These are phyloP conservation scores for Meyerozyma smithsonii DNA, from an alignment of 1,139 yeast genomes.

Conservation along the genomic window DNA sequence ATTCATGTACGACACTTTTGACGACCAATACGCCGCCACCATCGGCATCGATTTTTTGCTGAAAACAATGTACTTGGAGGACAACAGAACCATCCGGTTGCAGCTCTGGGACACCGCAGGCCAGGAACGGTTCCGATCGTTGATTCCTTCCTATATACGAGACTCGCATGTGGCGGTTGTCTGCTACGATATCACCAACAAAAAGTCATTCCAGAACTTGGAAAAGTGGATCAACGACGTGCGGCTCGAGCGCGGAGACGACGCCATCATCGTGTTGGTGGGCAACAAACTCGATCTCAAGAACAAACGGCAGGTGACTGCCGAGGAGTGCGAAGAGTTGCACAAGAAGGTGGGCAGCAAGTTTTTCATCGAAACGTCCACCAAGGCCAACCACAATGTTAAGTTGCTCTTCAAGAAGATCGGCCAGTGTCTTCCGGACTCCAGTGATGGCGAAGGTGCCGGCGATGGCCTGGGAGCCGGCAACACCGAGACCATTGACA, in stretches of 20 bases:
- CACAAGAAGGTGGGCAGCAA: slow-evolving; percentile 54
- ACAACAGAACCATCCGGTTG: slow-evolving; percentile 47
- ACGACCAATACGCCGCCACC: slow-evolving; percentile 92
- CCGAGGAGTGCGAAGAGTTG: slow-evolving; percentile 73
- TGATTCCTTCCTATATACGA: slow-evolving; percentile 78
- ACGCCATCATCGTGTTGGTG: slow-evolving; percentile 47
- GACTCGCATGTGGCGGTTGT: slow-evolving; percentile 97
- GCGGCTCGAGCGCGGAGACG: slow-evolving; percentile 64
- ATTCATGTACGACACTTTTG: slow-evolving; percentile 98
- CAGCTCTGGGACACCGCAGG: slow-evolving; percentile 24
- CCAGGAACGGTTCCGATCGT: slow-evolving; percentile 9
- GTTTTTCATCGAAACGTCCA: slow-evolving; percentile 87
- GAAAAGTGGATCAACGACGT: slow-evolving; percentile 60
- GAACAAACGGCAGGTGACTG: slow-evolving; percentile 76
- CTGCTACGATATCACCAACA: slow-evolving; percentile 88
- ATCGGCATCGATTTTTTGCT: slow-evolving; percentile 94
- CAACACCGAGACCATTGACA: slow-evolving; percentile 42
- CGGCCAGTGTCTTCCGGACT: slow-evolving; percentile 87
- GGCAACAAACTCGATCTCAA: slow-evolving; percentile 60
- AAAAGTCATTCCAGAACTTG: slow-evolving; percentile 72
- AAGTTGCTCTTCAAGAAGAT: slow-evolving; percentile 84
- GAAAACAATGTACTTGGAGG: slow-evolving; percentile 63
- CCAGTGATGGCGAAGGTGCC: slow-evolving; percentile 39
- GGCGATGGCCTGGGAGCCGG: slow-evolving; percentile 16
- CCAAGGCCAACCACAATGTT: slow-evolving; percentile 92